These are phyloP conservation scores for Bipolaris oryzae DNA, from an alignment of 2,329 filamentous ascomycete species.

Conservation along the genomic window DNA sequence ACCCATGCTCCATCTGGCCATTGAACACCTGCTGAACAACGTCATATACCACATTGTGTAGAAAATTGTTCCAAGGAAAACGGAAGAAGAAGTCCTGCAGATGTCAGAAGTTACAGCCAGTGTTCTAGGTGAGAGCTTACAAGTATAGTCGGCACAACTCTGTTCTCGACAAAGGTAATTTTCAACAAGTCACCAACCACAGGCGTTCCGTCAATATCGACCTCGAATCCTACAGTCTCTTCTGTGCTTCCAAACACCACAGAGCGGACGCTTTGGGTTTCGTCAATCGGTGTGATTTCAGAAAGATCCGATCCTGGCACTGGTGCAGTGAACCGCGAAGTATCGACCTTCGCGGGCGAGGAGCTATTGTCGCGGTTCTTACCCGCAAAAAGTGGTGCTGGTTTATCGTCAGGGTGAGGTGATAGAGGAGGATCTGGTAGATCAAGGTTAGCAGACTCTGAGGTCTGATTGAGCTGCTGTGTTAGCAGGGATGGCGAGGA, in stretches of 20 bases:
- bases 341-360: conserved; percentile 37
- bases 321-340: conserved; percentile 36
- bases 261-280: conserved; percentile 42
- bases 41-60: conserved; percentile 99
- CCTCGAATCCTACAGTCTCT: conserved; percentile 56
- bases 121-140: conserved; percentile 60
- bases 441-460: conserved; percentile 34
- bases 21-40: conserved; percentile 99
- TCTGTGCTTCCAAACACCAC: conserved; percentile 45
- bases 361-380: conserved; percentile 44
- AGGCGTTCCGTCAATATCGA: conserved; percentile 68
- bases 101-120: not conserved
- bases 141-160: conserved; percentile 92
- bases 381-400: conserved; percentile 67
- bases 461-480: conserved; percentile 48
- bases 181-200: conserved; percentile 96
- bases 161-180: conserved; percentile 93
- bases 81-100: conserved; percentile 94
- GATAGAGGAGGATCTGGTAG: conserved; percentile 47
- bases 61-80: conserved; percentile 99
- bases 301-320: conserved; percentile 39
- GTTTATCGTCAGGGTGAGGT: conserved; percentile 70
- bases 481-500: conserved; percentile 50
- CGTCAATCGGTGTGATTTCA: conserved; percentile 48
- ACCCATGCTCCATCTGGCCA: conserved; percentile 94